Conservation (phyloP, 192 early-diverging fungal genomes). For the Ambispora gerdemannii region DNA sequence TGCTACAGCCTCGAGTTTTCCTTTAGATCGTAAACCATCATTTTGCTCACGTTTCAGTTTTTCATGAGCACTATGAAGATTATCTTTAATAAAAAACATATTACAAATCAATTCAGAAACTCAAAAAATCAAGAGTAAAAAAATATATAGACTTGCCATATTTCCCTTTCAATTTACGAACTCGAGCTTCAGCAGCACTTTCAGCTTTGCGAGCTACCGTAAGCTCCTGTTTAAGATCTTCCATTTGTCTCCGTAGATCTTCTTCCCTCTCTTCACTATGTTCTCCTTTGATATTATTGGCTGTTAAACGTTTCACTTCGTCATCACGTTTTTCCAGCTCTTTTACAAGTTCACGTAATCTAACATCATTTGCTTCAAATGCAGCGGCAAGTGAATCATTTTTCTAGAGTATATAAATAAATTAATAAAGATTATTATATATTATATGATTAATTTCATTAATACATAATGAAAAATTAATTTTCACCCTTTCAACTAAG, state of each 20-base stretch:
- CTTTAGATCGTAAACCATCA: conserved; percentile 14
- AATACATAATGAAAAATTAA: not conserved
- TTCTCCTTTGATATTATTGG: conserved; percentile 32
- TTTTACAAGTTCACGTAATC: conserved; percentile 23
- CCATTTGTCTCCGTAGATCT: conserved; percentile 38
- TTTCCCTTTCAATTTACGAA: conserved; percentile 40
- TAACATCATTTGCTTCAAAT: conserved; percentile 28
- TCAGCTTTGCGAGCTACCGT: conserved; percentile 36
- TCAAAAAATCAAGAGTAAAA: not conserved
- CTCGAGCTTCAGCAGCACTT: conserved; percentile 36
- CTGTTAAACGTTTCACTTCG: conserved; percentile 29
- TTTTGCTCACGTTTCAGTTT: conserved; percentile 37
- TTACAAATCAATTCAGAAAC: no score
- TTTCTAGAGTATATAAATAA: conserved; percentile 4
- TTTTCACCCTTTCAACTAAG: conserved; percentile 25
- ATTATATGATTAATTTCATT: no score
- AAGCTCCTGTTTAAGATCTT: conserved; percentile 46
- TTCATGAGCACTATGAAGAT: conserved; percentile 34
- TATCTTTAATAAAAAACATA: conserved; percentile 36
- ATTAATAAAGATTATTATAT: not conserved
- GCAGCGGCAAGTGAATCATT: conserved; percentile 3
- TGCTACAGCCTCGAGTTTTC: conserved; percentile 24
- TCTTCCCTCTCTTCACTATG: conserved; percentile 38
- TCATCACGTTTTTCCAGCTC: conserved; percentile 33
- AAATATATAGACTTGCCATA: conserved; percentile 36